Conservation (phyloP, 352 stramenopile genomes). For the Pythium monospermum region DNA sequence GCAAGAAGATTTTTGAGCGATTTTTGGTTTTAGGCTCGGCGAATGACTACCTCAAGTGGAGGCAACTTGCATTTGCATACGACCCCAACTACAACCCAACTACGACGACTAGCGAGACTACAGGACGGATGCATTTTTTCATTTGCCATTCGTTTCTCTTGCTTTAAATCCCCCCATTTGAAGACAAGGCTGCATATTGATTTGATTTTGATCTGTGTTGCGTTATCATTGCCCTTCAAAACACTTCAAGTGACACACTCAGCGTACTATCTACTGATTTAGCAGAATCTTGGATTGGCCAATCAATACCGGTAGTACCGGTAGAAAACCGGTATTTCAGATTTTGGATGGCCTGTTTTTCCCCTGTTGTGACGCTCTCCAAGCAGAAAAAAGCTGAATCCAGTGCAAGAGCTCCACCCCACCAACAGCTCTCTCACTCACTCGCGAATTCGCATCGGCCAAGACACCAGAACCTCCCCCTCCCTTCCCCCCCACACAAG, state of each 20-base stretch:
- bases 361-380: slow-evolving; percentile 7
- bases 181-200: too few relatives aligned
- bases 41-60: too few relatives aligned
- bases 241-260: neutral
- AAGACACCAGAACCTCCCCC: neutral
- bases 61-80: too few relatives aligned
- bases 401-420: slow-evolving; percentile 2
- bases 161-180: too few relatives aligned
- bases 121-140: too few relatives aligned
- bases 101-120: too few relatives aligned
- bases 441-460: neutral
- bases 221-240: neutral
- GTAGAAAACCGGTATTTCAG: slow-evolving; percentile 9
- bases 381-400: slow-evolving; percentile 24
- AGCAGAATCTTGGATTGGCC: slow-evolving; percentile 10
- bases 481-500: neutral
- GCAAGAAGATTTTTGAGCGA: slow-evolving; percentile 89
- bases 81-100: too few relatives aligned
- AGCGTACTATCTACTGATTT: too few relatives aligned
- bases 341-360: slow-evolving; percentile 8
- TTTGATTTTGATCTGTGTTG: slow-evolving; percentile 17
- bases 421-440: slow-evolving; percentile 3
- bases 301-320: slow-evolving; percentile 2
- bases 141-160: too few relatives aligned
- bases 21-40: too few relatives aligned